A percentile compares a stretch with the other conserved stretches of the same genome.
Evolutionary conservation across 2,329 filamentous ascomycete genomes (phyloP).

Genomic region (Pyrenophora seminiperda): DNA sequence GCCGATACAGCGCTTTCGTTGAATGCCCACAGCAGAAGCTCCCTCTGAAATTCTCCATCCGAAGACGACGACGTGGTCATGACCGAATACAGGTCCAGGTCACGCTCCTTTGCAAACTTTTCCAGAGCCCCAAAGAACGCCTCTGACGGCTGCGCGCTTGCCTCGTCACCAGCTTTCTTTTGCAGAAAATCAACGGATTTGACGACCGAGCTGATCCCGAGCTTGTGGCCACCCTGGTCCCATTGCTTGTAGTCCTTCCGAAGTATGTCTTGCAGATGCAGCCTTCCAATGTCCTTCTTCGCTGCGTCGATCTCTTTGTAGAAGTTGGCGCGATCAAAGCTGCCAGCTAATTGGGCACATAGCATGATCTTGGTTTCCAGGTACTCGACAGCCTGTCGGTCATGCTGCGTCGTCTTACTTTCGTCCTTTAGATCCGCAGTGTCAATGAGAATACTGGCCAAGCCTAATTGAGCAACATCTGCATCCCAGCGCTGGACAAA

Average conservation of each 20-base stretch:
- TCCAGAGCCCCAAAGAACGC: slow-evolving; percentile 57
- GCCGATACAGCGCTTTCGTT: slow-evolving; percentile 57
- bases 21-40: slow-evolving; percentile 70
- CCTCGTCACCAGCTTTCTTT: slow-evolving; percentile 56
- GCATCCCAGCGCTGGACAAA: slow-evolving; percentile 55
- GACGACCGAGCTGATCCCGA: slow-evolving; percentile 72
- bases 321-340: slow-evolving; percentile 62
- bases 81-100: slow-evolving; percentile 66
- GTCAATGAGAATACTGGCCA: slow-evolving; percentile 76
- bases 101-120: slow-evolving; percentile 61
- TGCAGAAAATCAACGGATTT: slow-evolving; percentile 67
- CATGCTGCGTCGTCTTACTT: slow-evolving; percentile 68
- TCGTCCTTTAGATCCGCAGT: slow-evolving; percentile 65
- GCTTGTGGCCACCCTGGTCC: slow-evolving; percentile 56
- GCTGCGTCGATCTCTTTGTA: slow-evolving; percentile 65
- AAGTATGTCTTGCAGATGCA: slow-evolving; percentile 70
- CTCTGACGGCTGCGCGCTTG: slow-evolving; percentile 24
- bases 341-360: slow-evolving; percentile 39
- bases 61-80: slow-evolving; percentile 69
- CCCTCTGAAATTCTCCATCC: slow-evolving; percentile 63
- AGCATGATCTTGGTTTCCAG: slow-evolving; percentile 61
- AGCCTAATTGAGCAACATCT: slow-evolving; percentile 68
- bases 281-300: slow-evolving; percentile 68
- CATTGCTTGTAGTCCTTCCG: slow-evolving; percentile 88
- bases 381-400: slow-evolving; percentile 63